A percentile compares a stretch with the other conserved stretches of the same genome.
Conservation (phyloP, 257 asterid genomes). For the Ehretia macrophylla region DNA sequence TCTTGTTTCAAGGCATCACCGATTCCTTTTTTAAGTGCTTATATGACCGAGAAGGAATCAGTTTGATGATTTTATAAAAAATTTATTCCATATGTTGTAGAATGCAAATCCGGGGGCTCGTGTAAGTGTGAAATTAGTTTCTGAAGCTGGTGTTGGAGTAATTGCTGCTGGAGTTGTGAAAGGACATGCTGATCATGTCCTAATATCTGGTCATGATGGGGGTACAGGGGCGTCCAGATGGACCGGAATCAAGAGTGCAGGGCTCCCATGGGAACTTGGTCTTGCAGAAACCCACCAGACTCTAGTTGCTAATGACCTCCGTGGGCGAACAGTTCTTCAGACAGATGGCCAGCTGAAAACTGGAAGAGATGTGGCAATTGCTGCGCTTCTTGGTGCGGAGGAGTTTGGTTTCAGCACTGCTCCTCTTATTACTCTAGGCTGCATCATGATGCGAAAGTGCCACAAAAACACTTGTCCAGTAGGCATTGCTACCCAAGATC, state of each 20-base stretch:
- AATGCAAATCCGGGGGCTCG: slow-evolving; percentile 98
- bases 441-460: slow-evolving; percentile 99
- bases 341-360: slow-evolving; percentile 98
- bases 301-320: slow-evolving; percentile 95
- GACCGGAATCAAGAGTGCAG: slow-evolving; percentile 99
- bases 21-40: too few relatives aligned
- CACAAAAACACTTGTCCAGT: slow-evolving; percentile 99
- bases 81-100: slow-evolving; percentile 26
- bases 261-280: slow-evolving; percentile 99
- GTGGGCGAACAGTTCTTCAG: slow-evolving; percentile 90
- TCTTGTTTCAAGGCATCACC: not conserved
- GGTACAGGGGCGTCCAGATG: slow-evolving; percentile 99
- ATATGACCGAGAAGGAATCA: too few relatives aligned
- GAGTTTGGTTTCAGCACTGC: slow-evolving; percentile 99
- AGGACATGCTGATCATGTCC: slow-evolving; percentile 96
- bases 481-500: slow-evolving; percentile 99
- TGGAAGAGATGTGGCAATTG: slow-evolving; percentile 95
- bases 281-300: slow-evolving; percentile 99
- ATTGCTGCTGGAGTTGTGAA: slow-evolving; percentile 98
- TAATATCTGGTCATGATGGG: slow-evolving; percentile 99
- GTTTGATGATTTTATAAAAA: not conserved
- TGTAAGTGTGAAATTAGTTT: slow-evolving; percentile 92
- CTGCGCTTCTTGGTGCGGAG: slow-evolving; percentile 99
- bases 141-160: slow-evolving; percentile 99
- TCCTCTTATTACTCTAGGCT: slow-evolving; percentile 92